Conservation (phyloP, 768 basidiomycete species). For the Termitomyces sp. region DNA sequence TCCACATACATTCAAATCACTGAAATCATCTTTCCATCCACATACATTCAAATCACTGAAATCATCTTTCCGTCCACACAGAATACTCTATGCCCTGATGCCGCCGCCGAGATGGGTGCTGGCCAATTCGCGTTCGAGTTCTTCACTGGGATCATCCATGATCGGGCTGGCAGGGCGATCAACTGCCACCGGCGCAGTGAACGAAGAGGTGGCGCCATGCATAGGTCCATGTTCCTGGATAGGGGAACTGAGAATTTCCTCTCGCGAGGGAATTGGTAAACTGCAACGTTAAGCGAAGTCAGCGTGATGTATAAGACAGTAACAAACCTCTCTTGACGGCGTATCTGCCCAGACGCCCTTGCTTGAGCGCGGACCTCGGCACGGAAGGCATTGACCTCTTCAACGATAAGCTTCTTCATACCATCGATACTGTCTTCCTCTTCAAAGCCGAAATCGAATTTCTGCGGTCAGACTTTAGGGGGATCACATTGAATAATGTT, state of each 20-base stretch:
- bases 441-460: conserved; percentile 96
- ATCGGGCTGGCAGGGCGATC: conserved; percentile 59
- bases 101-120: conserved; percentile 49
- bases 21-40: background rate
- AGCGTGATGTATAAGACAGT: background rate
- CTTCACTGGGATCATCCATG: conserved; percentile 82
- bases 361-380: conserved; percentile 85
- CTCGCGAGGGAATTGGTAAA: conserved; percentile 73
- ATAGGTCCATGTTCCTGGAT: conserved; percentile 56
- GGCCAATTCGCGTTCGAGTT: conserved; percentile 83
- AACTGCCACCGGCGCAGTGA: conserved; percentile 39
- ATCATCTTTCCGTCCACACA: background rate
- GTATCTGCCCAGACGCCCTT: conserved; percentile 64
- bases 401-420: conserved; percentile 93
- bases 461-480: conserved; percentile 33
- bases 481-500: background rate
- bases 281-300: conserved; percentile 28
- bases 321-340: conserved; percentile 69
- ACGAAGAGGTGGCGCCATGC: conserved; percentile 67
- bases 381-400: conserved; percentile 88
- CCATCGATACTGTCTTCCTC: conserved; percentile 95
- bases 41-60: background rate
- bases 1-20: background rate
- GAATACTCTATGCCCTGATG: conserved; percentile 19
- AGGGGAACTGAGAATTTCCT: conserved; percentile 78